Percentiles rank a stretch among this genome's conserved stretches.
Evolutionary conservation across 2,329 filamentous ascomycete species (phyloP).

Genomic region (Fusarium sambucinum): DNA sequence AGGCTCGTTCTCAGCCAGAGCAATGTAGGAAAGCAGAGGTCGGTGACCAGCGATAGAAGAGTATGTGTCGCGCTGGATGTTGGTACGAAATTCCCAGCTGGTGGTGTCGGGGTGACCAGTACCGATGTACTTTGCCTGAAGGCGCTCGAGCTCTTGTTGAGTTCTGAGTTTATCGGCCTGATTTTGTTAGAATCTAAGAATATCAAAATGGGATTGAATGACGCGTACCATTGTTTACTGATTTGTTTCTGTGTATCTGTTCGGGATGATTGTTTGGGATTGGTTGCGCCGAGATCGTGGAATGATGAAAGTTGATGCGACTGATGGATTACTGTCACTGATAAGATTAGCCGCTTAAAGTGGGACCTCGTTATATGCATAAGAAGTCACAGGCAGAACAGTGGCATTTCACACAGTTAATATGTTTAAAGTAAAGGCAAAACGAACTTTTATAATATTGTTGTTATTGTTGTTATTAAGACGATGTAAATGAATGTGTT

Average conservation of each 20-base stretch:
- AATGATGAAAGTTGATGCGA: conserved; percentile 25
- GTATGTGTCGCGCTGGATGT: conserved; percentile 94
- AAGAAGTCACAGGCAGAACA: background rate
- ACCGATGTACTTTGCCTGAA: conserved; percentile 95
- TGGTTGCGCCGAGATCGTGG: conserved; percentile 11
- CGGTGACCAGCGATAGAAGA: conserved; percentile 91
- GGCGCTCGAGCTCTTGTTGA: conserved; percentile 95
- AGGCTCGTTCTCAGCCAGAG: conserved; percentile 87
- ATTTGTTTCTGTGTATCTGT: conserved; percentile 6
- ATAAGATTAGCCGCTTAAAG: conserved; percentile 5
- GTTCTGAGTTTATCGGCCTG: conserved; percentile 97
- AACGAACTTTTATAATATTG: background rate
- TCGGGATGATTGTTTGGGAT: background rate
- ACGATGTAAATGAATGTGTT: background rate
- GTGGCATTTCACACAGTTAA: background rate
- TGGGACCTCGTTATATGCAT: conserved; percentile 30
- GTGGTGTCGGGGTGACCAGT: conserved; percentile 97
- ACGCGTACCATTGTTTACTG: conserved; percentile 44
- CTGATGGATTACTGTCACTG: background rate
- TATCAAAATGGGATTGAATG: background rate
- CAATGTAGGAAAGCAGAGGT: conserved; percentile 87
- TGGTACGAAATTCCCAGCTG: conserved; percentile 96
- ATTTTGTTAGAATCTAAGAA: conserved; percentile 11
- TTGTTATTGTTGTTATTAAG: too few species aligned
- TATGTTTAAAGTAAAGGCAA: background rate